A percentile compares a stretch with the other conserved stretches of the same genome.
Conservation (phyloP, 805 yeast genomes). For the Kodamaea lidongshanica region DNA sequence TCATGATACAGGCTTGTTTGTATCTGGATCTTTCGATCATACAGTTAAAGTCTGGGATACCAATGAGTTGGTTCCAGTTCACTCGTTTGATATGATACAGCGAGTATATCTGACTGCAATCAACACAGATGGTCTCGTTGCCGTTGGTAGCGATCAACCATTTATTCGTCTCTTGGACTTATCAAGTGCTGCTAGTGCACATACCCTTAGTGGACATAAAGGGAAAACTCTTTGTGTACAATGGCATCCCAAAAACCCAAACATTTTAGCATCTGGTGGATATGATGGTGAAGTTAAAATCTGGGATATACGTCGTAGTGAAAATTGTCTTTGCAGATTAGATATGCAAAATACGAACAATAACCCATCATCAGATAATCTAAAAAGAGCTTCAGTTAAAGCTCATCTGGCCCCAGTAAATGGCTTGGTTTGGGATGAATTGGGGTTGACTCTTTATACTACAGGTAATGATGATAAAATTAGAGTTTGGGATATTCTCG, state of each 20-base stretch:
- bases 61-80: slow-evolving; percentile 55
- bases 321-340: slow-evolving; percentile 55
- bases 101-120: slow-evolving; percentile 66
- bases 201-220: slow-evolving; percentile 58
- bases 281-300: slow-evolving; percentile 71
- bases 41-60: slow-evolving; percentile 81
- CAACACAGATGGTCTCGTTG: slow-evolving; percentile 46
- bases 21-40: slow-evolving; percentile 75
- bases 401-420: slow-evolving; percentile 79
- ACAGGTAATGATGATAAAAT: slow-evolving; percentile 78
- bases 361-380: slow-evolving; percentile 17
- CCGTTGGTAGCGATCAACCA: slow-evolving; percentile 66
- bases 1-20: slow-evolving; percentile 76
- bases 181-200: slow-evolving; percentile 66
- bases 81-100: slow-evolving; percentile 54
- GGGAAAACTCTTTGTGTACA: slow-evolving; percentile 53
- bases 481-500: slow-evolving; percentile 65
- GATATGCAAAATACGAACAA: slow-evolving; percentile 47
- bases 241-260: slow-evolving; percentile 66
- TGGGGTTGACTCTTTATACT: slow-evolving; percentile 57
- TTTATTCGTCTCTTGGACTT: slow-evolving; percentile 66
- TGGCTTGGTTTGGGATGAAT: slow-evolving; percentile 68
- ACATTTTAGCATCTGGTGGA: slow-evolving; percentile 73
- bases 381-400: slow-evolving; percentile 34
- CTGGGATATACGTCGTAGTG: slow-evolving; percentile 79